These are phyloP conservation scores for Lithohypha guttulata DNA, from an alignment of 2,329 filamentous ascomycete species.

Conservation along the genomic window DNA sequence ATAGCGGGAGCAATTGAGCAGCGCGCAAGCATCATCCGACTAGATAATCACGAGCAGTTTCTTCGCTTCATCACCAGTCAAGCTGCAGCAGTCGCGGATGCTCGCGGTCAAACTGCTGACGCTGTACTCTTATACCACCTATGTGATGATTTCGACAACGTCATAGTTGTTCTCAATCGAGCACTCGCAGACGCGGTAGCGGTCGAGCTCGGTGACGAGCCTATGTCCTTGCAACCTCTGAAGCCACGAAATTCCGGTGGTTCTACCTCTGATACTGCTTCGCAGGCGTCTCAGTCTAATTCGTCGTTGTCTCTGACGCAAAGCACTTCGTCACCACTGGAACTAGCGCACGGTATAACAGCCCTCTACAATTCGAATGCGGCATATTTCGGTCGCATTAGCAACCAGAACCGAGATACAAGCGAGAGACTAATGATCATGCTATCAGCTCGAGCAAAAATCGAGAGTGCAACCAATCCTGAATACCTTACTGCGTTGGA, in stretches of 20 bases:
- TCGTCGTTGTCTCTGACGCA: constrained; percentile 49
- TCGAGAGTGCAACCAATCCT: constrained; percentile 45
- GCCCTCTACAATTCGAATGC: constrained; percentile 51
- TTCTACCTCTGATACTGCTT: constrained; percentile 13
- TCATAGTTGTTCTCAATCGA: constrained; percentile 81
- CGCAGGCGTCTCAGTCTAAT: constrained; percentile 30
- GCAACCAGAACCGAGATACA: constrained; percentile 46
- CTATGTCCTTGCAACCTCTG: constrained; percentile 65
- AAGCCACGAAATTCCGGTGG: constrained; percentile 46
- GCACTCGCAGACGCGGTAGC: constrained; percentile 82
- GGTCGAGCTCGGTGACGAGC: constrained; percentile 72
- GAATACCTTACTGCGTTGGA: constrained; percentile 44
- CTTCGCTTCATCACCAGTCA: constrained; percentile 86
- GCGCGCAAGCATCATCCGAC: constrained; percentile 67
- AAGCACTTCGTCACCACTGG: constrained; percentile 55
- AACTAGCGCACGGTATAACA: constrained; percentile 53
- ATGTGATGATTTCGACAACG: constrained; percentile 87
- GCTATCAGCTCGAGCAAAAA: constrained; percentile 48
- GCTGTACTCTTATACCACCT: constrained; percentile 91
- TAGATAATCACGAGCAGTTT: constrained; percentile 72
- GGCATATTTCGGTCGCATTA: constrained; percentile 51
- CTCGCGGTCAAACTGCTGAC: constrained; percentile 58
- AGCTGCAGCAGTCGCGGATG: constrained; percentile 83
- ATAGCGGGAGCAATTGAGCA: constrained; percentile 82
- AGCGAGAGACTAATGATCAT: constrained; percentile 51